Base-by-base conservation (phyloP, 495 filamentous ascomycete genomes). In the Aspergillus homomorphus region DNA sequence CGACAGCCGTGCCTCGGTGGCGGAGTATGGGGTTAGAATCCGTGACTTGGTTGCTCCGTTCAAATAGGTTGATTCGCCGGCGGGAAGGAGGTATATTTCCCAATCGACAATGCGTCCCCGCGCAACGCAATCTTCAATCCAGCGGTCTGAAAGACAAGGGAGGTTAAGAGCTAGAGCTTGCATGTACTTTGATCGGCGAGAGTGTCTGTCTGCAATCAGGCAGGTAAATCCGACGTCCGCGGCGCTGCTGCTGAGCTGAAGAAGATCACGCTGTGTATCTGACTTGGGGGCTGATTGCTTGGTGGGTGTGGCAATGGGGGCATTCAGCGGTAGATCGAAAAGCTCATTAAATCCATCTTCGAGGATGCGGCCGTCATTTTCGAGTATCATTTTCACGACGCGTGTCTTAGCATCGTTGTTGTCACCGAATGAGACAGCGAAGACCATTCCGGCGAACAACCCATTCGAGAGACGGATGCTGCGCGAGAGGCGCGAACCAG, bases 151-250 rank as follows among this genome's bases (percentile, higher is more conserved):
- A 6, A 98, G 79, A 61, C 91, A 95, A 0, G 95, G 95, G 1
- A 98, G 69, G 4, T 90, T 90, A 4, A 98, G 82, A 8, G 95
- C 92, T 14, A 98, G 84, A 0, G 94, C 94, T 69, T 98, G 93
- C 80, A 98, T 88, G 71, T 94, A 96, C 62, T 98, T 98, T 38
- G 86, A 84, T 55, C 89, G 88, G n/a, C 94, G 86, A 14, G 88
- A 95, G 70, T 96, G 87, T 24, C 82, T 82, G 69, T 97, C 89
- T 0, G 94, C 87, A 59, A 98, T 91, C 18, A 98, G 74, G 21
- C 88, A 90, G 0, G 86, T 81, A 69, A 98, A 98, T 4, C 91
- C 90, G 0, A 87, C 72, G 12, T 77, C 67, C 18, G 77, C 69
- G 24, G 84, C 82, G 14, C 72, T 69, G 0, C 72, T 43, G 0